A percentile compares a stretch with the other conserved stretches of the same genome.
Evolutionary conservation across 163 green algal genomes (phyloP).

Genomic region (Scenedesmus sp.): DNA sequence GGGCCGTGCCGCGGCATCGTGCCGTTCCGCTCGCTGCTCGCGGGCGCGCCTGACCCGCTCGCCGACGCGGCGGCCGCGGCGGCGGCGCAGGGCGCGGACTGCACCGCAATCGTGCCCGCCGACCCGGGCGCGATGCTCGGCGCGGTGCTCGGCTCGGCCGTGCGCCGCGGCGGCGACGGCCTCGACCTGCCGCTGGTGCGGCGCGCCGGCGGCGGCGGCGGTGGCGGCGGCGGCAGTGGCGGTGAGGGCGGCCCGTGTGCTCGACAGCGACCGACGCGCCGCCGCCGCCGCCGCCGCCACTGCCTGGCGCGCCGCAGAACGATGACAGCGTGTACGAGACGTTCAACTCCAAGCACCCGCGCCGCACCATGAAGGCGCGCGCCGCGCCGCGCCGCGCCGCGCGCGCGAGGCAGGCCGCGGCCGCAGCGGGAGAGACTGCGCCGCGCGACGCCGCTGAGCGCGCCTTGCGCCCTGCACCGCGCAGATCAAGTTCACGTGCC

Average conservation of each 20-base stretch:
- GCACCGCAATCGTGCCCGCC: constrained; percentile 30
- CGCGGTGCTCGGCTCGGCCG: constrained; percentile 24
- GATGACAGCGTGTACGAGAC: constrained; percentile 43
- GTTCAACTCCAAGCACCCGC: constrained; percentile 31
- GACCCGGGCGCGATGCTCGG: constrained; percentile 32
- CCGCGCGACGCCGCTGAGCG: neutral
- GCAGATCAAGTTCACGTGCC: constrained; percentile 66
- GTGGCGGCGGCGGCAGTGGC: neutral
- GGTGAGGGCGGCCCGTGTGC: too few species aligned
- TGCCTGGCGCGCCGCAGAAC: neutral
- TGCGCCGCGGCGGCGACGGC: constrained; percentile 16
- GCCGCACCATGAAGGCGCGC: constrained; percentile 35
- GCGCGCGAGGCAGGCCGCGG: too few species aligned
- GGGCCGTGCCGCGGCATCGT: constrained; percentile 22
- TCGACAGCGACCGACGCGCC: too few species aligned
- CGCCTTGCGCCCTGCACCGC: too few species aligned
- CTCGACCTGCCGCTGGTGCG: constrained; percentile 36
- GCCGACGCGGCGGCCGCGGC: neutral
- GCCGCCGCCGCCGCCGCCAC: neutral
- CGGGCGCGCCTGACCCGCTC: too few species aligned
- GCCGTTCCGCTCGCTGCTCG: constrained; percentile 31
- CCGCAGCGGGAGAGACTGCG: too few species aligned
- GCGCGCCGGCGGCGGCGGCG: too few species aligned
- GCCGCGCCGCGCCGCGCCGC: too few species aligned
- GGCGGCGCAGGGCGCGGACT: constrained; percentile 4